Percentiles rank a stretch among this genome's conserved stretches.
These are phyloP conservation scores for Cryptococcus jaspeensis DNA, from an alignment of 1,284 basidiomycete species.

Conservation along the genomic window DNA sequence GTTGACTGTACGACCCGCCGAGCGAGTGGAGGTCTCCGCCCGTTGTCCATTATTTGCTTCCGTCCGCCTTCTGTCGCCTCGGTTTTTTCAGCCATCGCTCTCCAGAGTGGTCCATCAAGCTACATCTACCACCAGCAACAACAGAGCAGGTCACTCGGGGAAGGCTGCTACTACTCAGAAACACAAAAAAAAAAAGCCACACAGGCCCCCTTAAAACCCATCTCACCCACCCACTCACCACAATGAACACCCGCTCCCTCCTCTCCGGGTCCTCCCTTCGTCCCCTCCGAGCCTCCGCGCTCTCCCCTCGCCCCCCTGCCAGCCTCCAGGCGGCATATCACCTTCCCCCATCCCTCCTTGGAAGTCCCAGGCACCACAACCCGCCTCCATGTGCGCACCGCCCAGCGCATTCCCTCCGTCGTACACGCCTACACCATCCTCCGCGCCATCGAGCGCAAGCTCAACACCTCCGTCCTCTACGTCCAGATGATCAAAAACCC, in stretches of 20 bases:
- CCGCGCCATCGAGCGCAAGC: constrained; percentile 29
- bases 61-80: not conserved
- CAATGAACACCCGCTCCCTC: constrained; percentile 13
- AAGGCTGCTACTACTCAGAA: too few relatives aligned
- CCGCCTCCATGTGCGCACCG: constrained; percentile 20
- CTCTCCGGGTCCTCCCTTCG: constrained; percentile 7
- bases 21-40: not conserved
- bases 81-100: too few relatives aligned
- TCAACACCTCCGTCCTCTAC: constrained; percentile 23
- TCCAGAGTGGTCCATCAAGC: too few relatives aligned
- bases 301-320: constrained; percentile 1
- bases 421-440: constrained; percentile 32
- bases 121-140: not conserved
- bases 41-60: not conserved
- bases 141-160: not conserved
- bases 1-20: too few relatives aligned
- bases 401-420: constrained; percentile 19
- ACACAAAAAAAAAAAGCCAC: too few relatives aligned
- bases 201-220: too few relatives aligned
- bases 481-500: constrained; percentile 26
- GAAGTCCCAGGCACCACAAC: constrained; percentile 19
- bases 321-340: constrained; percentile 4
- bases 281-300: not conserved
- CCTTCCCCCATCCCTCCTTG: constrained; percentile 29
- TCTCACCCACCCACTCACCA: not conserved